Evolutionary conservation across 2,329 filamentous ascomycete species (phyloP).

Genomic region (Fusarium sulawesiense): DNA sequence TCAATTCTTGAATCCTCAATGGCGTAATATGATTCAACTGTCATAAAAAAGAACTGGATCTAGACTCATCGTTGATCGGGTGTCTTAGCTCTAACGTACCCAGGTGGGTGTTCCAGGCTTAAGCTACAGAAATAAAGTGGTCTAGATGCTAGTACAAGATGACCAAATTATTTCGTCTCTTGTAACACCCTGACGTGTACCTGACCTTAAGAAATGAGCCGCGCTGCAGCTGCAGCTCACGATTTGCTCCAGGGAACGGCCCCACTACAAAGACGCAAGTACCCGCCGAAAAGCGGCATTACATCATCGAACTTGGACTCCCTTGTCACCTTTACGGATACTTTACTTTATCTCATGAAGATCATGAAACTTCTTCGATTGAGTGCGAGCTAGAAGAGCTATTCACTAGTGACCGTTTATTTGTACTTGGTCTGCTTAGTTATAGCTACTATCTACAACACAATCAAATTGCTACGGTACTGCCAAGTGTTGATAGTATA

Average conservation of each 20-base stretch:
- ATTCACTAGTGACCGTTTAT: not conserved
- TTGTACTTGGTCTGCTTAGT: not conserved
- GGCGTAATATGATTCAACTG: slow-evolving; percentile 20
- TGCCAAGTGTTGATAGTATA: not conserved
- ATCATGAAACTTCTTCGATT: slow-evolving; percentile 25
- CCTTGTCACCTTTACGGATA: not conserved
- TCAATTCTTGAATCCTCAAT: not conserved
- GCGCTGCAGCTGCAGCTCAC: slow-evolving; percentile 19
- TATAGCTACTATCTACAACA: not conserved
- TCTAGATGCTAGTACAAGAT: fast-evolving
- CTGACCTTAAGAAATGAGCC: slow-evolving; percentile 15
- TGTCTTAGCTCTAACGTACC: slow-evolving; percentile 3
- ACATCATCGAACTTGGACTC: slow-evolving; percentile 41
- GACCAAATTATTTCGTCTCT: too few species aligned
- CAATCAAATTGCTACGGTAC: not conserved
- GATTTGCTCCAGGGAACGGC: slow-evolving; percentile 23
- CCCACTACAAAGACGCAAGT: slow-evolving; percentile 17
- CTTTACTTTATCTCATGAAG: slow-evolving; percentile 12
- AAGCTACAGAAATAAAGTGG: too few species aligned
- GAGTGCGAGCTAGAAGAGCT: not conserved
- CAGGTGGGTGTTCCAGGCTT: too few species aligned
- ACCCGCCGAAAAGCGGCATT: slow-evolving; percentile 34
- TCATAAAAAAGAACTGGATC: slow-evolving; percentile 5
- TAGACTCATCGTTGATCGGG: slow-evolving; percentile 13
- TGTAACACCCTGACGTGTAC: too few species aligned